Conservation (phyloP, 108 stramenopile species). For the Conticribra guillardii region DNA sequence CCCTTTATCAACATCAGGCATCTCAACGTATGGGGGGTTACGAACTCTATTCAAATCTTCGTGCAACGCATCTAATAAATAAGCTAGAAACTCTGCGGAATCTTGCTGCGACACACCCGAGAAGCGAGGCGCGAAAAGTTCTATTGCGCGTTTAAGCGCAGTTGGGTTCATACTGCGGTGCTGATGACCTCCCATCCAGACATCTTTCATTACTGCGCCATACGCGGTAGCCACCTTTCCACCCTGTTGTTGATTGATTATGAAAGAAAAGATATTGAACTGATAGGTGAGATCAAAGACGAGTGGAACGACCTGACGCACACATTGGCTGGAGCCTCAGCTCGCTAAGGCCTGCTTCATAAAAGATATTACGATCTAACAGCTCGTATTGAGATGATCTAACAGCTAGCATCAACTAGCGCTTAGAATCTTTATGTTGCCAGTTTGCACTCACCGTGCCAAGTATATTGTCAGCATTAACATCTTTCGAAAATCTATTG, state of each 20-base stretch:
- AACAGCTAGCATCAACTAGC: too few species aligned
- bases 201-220: constrained; percentile 65
- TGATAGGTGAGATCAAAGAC: too few species aligned
- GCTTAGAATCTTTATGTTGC: too few species aligned
- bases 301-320: too few species aligned
- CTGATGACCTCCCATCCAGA: constrained; percentile 63
- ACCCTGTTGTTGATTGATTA: too few species aligned
- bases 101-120: constrained; percentile 87
- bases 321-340: too few species aligned
- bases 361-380: too few species aligned
- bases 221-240: constrained; percentile 84
- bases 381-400: too few species aligned
- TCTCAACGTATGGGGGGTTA: constrained; percentile 90
- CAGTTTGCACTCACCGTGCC: too few species aligned
- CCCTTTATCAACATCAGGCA: constrained; percentile 72
- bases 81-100: constrained; percentile 92
- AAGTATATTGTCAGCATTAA: constrained; percentile 77
- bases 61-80: constrained; percentile 92
- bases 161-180: constrained; percentile 55
- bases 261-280: too few species aligned
- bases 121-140: constrained; percentile 76
- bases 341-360: too few species aligned
- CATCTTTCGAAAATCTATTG: constrained; percentile 54
- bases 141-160: constrained; percentile 76
- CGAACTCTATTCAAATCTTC: constrained; percentile 96